Evolutionary conservation across 768 basidiomycete genomes (phyloP), one percentile per base, ranked within the genome.

Genomic region (Termitomyces sp.): DNA sequence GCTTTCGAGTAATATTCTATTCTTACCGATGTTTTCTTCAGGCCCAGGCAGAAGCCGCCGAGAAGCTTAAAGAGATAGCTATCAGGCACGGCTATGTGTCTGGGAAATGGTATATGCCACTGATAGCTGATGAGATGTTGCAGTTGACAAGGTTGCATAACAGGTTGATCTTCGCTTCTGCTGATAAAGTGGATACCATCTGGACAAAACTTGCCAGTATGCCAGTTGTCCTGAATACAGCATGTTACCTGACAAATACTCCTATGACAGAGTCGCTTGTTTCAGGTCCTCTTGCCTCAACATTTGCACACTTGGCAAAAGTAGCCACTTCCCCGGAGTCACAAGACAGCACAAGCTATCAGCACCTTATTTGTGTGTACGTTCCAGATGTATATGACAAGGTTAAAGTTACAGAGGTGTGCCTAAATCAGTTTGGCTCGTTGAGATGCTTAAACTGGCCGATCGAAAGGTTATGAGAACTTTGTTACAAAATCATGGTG

Each of bases 341-440:
- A 8, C 68, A 71, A 44, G 79, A 82, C 48, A 73, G 58, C 16
- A 66, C 80, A 19, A 76, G 81, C 34, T 69, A 82, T 51, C 83
- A 83, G 61, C 89, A 89, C 64, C 69, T 89, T 27, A 81, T 91
- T 31, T 89, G 87, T 62, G 62, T 91, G 16, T 90, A 90, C 62
- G 66, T 90, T 19, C 87, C 89, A 4, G 73, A 91, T 66, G 82
- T 89, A 14, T 89, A 84, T 65, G 81, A 90, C 68, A 84, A 85
- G 65, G 73, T 72, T 32, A 73, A 72, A 40, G 83, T 86, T 4
- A 80, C 75, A 8, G 77, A 82, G 66, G 87, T 85, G 59, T 29
- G 38, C 19, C 23, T 11, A 2, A n/a, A 7, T 19, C 40, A 31
- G 38, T 16, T 45, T 38, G 4, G 48, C 65, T 17, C 56, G 49